Percentiles rank a stretch among this genome's conserved stretches.
These are phyloP conservation scores for Lactarius evosmus DNA, from an alignment of 768 basidiomycete genomes.

Conservation along the genomic window DNA sequence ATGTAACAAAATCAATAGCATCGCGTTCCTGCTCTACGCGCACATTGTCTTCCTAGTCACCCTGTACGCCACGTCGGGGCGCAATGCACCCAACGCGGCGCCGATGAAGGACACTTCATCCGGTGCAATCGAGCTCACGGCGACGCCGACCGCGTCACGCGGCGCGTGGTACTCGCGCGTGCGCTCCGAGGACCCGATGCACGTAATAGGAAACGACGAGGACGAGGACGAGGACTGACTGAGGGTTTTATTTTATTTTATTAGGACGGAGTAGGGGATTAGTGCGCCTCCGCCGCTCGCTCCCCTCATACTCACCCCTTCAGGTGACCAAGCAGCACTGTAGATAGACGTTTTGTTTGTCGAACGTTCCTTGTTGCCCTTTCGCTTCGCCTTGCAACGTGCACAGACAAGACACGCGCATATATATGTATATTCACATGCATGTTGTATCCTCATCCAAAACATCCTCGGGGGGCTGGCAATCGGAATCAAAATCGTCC, in stretches of 20 bases:
- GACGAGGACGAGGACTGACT: constrained; percentile 18
- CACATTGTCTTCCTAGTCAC: constrained; percentile 68
- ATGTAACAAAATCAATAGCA: constrained; percentile 38
- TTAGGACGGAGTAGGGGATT: too few relatives aligned
- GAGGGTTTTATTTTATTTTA: too few relatives aligned
- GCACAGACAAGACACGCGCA: neutral
- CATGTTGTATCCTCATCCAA: neutral
- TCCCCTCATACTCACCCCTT: neutral
- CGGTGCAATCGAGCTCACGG: constrained; percentile 44
- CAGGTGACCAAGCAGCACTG: neutral
- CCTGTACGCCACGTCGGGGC: constrained; percentile 61
- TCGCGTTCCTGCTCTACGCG: constrained; percentile 76
- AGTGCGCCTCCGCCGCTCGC: neutral
- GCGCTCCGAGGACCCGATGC: constrained; percentile 39
- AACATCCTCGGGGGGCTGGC: neutral
- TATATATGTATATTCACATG: neutral
- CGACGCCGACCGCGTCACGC: constrained; percentile 40
- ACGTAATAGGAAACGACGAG: constrained; percentile 51
- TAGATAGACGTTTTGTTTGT: neutral
- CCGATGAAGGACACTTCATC: constrained; percentile 27
- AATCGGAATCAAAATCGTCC: too few relatives aligned
- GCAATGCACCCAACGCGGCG: constrained; percentile 43
- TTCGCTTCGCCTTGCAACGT: neutral
- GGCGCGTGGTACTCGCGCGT: constrained; percentile 61
- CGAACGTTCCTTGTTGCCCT: neutral